phyloP scores from a whole-genome alignment of 2,329 filamentous ascomycete genomes.

The Penicillium sp. region DNA sequence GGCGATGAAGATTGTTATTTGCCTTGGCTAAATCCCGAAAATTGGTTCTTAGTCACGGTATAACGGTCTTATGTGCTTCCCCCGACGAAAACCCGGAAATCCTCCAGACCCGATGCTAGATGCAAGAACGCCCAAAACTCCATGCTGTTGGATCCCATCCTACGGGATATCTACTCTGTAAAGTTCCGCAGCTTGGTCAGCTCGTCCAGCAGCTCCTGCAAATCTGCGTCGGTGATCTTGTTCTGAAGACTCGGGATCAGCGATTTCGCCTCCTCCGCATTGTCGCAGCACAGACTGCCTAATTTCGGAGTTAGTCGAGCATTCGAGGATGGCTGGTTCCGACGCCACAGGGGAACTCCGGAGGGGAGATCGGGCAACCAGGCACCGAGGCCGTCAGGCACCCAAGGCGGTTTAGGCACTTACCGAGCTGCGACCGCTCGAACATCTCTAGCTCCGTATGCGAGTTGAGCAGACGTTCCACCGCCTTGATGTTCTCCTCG shows the following conservation, averaged over 20 bases:
- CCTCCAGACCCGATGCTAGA: slow-evolving; percentile 2
- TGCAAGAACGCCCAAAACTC: slow-evolving; percentile 25
- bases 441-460: slow-evolving; percentile 80
- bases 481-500: slow-evolving; percentile 91
- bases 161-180: slow-evolving; percentile 32
- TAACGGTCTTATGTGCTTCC: slow-evolving; percentile 1
- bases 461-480: slow-evolving; percentile 78
- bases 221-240: slow-evolving; percentile 86
- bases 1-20: slow-evolving; percentile 1
- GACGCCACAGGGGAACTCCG: background rate
- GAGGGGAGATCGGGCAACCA: background rate
- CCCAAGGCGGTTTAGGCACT: slow-evolving; percentile 23
- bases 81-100: slow-evolving; percentile 5
- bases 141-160: slow-evolving; percentile 19
- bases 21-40: background rate
- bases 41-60: background rate
- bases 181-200: slow-evolving; percentile 72
- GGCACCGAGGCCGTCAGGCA: background rate
- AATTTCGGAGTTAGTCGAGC: slow-evolving; percentile 10
- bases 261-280: slow-evolving; percentile 92
- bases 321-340: background rate
- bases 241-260: slow-evolving; percentile 84
- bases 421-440: slow-evolving; percentile 88
- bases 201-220: slow-evolving; percentile 86
- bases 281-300: slow-evolving; percentile 91